Percentiles rank a stretch among this genome's conserved stretches.
These are phyloP conservation scores for Sphagnurus paluster DNA, from an alignment of 1,284 basidiomycete species.

Conservation along the genomic window DNA sequence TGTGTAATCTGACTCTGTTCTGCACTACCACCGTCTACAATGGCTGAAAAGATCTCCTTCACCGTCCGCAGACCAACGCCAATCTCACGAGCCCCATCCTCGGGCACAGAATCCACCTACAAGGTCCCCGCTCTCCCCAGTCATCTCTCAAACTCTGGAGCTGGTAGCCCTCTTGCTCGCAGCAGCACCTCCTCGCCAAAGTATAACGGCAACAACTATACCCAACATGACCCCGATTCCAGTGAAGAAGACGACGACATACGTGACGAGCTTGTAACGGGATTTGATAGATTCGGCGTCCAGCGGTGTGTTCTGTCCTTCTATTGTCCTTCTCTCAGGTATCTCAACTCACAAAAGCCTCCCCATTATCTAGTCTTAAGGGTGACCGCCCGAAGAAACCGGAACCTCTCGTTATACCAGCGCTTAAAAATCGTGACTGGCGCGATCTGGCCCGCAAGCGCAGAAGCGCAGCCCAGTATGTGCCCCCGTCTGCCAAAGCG, in stretches of 20 bases:
- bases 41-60: conserved; percentile 64
- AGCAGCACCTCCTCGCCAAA: conserved; percentile 45
- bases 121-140: conserved; percentile 60
- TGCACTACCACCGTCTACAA: conserved; percentile 20
- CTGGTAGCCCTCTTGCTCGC: conserved; percentile 59
- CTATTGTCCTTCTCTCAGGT: conserved; percentile 28
- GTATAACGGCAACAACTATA: conserved; percentile 24
- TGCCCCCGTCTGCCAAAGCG: conserved; percentile 65
- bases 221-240: conserved; percentile 45
- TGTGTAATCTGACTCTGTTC: too few species aligned
- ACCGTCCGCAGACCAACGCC: conserved; percentile 72
- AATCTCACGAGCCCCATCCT: conserved; percentile 56
- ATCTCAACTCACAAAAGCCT: conserved; percentile 67
- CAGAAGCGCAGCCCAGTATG: conserved; percentile 47
- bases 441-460: conserved; percentile 68
- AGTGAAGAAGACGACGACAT: conserved; percentile 56
- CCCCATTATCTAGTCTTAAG: conserved; percentile 38
- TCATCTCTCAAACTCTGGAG: conserved; percentile 39
- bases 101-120: conserved; percentile 60
- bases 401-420: conserved; percentile 79
- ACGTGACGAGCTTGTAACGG: conserved; percentile 71
- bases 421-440: conserved; percentile 88
- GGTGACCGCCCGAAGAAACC: conserved; percentile 46
- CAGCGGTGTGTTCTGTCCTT: conserved; percentile 69
- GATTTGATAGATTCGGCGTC: conserved; percentile 67